Percentiles rank a stretch among this genome's conserved stretches.
These are phyloP conservation scores for Amaranthus hypochondriacus DNA, from an alignment of 148 eudicot genomes.

Conservation along the genomic window DNA sequence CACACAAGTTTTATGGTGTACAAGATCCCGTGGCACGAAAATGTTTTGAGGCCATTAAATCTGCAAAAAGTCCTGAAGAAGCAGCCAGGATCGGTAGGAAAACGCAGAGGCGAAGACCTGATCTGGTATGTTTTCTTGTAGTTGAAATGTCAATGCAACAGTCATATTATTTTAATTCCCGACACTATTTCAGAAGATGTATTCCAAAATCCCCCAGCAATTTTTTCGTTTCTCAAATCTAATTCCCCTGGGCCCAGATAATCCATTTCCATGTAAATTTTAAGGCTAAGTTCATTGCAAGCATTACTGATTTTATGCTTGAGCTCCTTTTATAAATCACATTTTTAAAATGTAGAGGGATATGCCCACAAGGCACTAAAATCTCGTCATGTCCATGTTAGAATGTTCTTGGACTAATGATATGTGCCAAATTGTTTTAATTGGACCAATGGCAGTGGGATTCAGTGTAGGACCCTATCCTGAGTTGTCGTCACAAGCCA, in stretches of 20 bases:
- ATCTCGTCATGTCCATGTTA: not conserved
- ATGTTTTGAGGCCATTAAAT: constrained; percentile 55
- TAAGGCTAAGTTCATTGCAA: too few relatives aligned
- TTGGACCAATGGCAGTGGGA: not conserved
- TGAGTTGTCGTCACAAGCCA: not conserved
- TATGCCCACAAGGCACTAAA: not conserved
- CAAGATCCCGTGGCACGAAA: constrained; percentile 60
- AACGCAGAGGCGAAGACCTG: constrained; percentile 69
- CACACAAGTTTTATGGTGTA: constrained; percentile 76
- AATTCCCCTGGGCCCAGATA: too few relatives aligned
- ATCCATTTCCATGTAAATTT: too few relatives aligned
- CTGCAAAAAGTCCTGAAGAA: constrained; percentile 94
- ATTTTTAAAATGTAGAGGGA: not conserved
- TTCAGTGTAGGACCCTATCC: not conserved
- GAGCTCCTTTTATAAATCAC: not conserved
- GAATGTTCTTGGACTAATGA: not conserved
- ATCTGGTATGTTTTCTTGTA: constrained; percentile 51
- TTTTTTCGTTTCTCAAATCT: too few relatives aligned
- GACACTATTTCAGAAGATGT: too few relatives aligned
- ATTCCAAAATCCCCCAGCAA: too few relatives aligned
- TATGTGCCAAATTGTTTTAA: constrained; percentile 6
- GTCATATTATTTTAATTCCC: too few relatives aligned
- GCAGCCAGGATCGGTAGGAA: constrained; percentile 90
- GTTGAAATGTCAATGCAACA: not conserved
- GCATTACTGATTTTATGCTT: not conserved